Conservation (phyloP, 306 rosid species). For the Adenanthera pavonina region DNA sequence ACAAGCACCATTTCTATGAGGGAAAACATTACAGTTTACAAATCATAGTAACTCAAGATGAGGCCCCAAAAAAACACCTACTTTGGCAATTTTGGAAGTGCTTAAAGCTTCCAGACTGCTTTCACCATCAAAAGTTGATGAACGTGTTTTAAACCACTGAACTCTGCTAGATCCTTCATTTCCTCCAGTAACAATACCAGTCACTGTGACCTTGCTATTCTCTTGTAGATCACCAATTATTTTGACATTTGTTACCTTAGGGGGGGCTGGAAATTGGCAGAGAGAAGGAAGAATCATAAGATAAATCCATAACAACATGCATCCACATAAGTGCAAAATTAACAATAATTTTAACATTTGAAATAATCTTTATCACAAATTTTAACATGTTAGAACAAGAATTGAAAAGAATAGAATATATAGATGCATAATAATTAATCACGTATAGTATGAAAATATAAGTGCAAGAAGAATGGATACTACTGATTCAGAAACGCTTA, state of each 20-base stretch:
- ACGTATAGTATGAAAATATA: neutral
- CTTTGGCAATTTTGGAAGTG: constrained; percentile 89
- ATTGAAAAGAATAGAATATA: constrained; percentile 8
- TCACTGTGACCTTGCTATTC: constrained; percentile 82
- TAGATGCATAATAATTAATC: neutral
- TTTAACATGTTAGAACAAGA: constrained; percentile 23
- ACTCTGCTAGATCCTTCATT: constrained; percentile 93
- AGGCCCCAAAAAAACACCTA: constrained; percentile 25
- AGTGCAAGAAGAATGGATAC: constrained; percentile 9
- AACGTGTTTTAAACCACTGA: constrained; percentile 93
- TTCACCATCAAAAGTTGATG: constrained; percentile 63
- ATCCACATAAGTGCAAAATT: constrained; percentile 19
- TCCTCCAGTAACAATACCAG: constrained; percentile 92
- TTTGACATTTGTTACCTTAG: constrained; percentile 73
- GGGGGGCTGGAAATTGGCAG: constrained; percentile 84
- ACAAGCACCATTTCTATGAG: constrained; percentile 14
- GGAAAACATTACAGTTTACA: neutral
- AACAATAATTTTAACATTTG: constrained; percentile 12
- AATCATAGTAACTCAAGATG: neutral
- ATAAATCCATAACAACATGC: constrained; percentile 30
- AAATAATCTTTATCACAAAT: constrained; percentile 7
- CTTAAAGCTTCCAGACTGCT: constrained; percentile 79
- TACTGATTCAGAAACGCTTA: neutral
- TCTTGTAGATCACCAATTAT: constrained; percentile 86
- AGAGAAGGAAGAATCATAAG: constrained; percentile 30